Evolutionary conservation across 768 basidiomycete genomes (phyloP), one percentile per base, ranked within the genome.

Genomic region (Lyophyllum decastes): DNA sequence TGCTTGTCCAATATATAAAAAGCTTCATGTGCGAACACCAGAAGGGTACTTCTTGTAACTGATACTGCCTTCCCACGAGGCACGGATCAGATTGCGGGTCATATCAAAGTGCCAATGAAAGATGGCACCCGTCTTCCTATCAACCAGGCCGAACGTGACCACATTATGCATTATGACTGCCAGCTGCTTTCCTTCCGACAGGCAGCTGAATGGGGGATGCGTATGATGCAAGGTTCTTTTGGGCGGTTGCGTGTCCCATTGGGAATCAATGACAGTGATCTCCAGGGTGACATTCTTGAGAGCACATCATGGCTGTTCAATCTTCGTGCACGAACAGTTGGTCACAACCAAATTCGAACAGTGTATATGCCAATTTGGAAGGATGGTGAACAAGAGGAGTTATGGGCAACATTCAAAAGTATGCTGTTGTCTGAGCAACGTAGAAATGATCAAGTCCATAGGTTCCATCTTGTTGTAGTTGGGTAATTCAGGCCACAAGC

Each of bases 201-300:
- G 62, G 76, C 81, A 0, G 79, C 79, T n/a, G 79, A 85, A 60
- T 85, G 81, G 83, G 81, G 82, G 0, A 82, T 78, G 72, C 69
- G 70, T 0, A 59, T 64, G 5, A 46, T 83, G 5, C 81, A 82
- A 58, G 78, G 78, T 6, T 75, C 75, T 0, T 85, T 81, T 72
- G 78, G 81, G 3, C 65, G 73, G 0, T 68, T 83, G 2, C 66
- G 73, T 1, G 49, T 84, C 0, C 82, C 76, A 1, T 63, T 82
- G 0, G 58, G 67, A 10, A 74, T 79, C 27, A 61, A 70, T 45
- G 30, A 76, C 51, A 49, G 47, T 2, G 21, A 64, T 2, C 21
- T 24, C 1, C 62, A 73, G 1, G 63, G 38, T 3, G 59, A 76
- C 43, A 63, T 82, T 1, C 58, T 82, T 0, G 76, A 79, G 62